A percentile compares a stretch with the other conserved stretches of the same genome.
phyloP scores from a whole-genome alignment of 1,139 yeast genomes.

The Kodamaea suecica region DNA sequence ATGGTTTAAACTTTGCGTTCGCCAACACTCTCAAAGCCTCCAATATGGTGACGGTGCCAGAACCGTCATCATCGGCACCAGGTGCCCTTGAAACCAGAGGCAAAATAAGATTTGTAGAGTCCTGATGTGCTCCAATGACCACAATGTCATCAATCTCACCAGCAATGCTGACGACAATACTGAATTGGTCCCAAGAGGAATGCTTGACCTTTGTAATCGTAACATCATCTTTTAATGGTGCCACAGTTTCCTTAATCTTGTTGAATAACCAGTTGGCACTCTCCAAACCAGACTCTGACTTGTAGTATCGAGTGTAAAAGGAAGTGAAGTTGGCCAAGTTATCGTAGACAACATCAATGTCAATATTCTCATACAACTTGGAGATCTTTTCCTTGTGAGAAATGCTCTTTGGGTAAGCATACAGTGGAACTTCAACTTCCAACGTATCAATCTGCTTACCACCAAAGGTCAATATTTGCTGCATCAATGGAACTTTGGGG shows the following conservation, averaged over 20 bases:
- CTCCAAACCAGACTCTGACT: slow-evolving; percentile 64
- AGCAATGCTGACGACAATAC: slow-evolving; percentile 41
- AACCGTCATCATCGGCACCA: slow-evolving; percentile 95
- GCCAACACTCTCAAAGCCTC: slow-evolving; percentile 67
- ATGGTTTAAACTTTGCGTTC: slow-evolving; percentile 46
- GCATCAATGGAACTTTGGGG: slow-evolving; percentile 8
- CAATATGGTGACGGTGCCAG: slow-evolving; percentile 77
- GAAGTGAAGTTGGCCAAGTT: slow-evolving; percentile 64
- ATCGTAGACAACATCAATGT: slow-evolving; percentile 45
- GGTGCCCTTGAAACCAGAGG: slow-evolving; percentile 78
- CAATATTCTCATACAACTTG: slow-evolving; percentile 38
- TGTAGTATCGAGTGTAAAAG: slow-evolving; percentile 79
- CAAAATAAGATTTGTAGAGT: slow-evolving; percentile 70
- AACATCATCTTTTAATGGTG: slow-evolving; percentile 35
- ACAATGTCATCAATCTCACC: slow-evolving; percentile 43
- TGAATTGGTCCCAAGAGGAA: slow-evolving; percentile 44
- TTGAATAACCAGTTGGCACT: slow-evolving; percentile 71
- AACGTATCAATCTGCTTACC: slow-evolving; percentile 30
- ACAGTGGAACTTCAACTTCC: slow-evolving; percentile 32
- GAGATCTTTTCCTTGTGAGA: slow-evolving; percentile 40
- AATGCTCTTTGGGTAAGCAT: slow-evolving; percentile 53
- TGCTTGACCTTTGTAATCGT: slow-evolving; percentile 31
- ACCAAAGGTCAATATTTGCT: slow-evolving; percentile 22
- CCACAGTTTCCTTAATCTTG: slow-evolving; percentile 42
- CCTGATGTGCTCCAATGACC: slow-evolving; percentile 88